A percentile compares a stretch with the other conserved stretches of the same genome.
phyloP scores from a whole-genome alignment of 208 protist species.

The Wallacemonas sp. region DNA sequence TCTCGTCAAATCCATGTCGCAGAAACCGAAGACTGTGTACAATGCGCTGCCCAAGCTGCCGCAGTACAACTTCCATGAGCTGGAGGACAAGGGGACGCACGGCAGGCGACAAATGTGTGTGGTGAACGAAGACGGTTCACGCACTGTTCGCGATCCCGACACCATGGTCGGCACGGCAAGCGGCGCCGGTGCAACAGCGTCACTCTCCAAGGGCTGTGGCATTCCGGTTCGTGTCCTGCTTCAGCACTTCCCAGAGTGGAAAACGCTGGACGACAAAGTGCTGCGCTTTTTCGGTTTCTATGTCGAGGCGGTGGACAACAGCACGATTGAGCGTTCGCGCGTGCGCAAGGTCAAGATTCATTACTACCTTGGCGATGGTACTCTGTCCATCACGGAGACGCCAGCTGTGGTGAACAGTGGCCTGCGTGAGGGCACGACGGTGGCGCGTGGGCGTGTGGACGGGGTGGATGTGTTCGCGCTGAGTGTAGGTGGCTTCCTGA shows the following conservation, averaged over 20 bases:
- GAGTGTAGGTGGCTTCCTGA: conserved; percentile 75
- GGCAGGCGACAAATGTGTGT: conserved; percentile 50
- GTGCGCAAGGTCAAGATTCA: conserved; percentile 92
- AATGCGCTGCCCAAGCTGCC: conserved; percentile 88
- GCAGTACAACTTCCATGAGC: conserved; percentile 72
- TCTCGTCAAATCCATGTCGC: conserved; percentile 1
- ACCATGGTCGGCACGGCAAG: neutral
- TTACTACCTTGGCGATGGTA: conserved; percentile 94
- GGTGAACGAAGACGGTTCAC: conserved; percentile 42
- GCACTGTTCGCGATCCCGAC: conserved; percentile 32
- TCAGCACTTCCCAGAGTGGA: conserved; percentile 78
- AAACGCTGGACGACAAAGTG: conserved; percentile 92
- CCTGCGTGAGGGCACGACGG: conserved; percentile 86
- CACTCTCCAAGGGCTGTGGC: conserved; percentile 41
- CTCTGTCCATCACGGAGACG: conserved; percentile 92
- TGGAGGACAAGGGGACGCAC: conserved; percentile 49
- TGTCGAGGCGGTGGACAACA: conserved; percentile 92
- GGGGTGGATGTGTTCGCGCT: conserved; percentile 77
- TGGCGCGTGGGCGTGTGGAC: conserved; percentile 76
- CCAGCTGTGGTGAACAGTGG: conserved; percentile 91
- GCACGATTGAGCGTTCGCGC: conserved; percentile 77
- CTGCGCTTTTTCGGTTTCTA: conserved; percentile 96
- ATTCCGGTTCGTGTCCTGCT: conserved; percentile 69
- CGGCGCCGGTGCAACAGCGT: neutral
- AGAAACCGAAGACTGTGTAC: conserved; percentile 52